These are phyloP conservation scores for Chytridium lagenaria DNA, from an alignment of 371 early-diverging fungal species.

Conservation along the genomic window DNA sequence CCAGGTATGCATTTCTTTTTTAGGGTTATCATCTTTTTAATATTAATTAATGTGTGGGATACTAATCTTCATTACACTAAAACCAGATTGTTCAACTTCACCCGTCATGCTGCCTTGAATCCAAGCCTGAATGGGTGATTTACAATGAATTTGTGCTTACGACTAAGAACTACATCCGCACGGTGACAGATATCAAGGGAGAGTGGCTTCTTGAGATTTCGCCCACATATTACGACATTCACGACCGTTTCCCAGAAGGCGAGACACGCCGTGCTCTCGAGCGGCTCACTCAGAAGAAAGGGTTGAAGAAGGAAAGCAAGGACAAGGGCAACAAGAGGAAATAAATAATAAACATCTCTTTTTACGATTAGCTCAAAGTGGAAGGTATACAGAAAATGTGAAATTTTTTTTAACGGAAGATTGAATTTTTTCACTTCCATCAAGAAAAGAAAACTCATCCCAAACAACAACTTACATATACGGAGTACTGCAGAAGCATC, in stretches of 20 bases:
- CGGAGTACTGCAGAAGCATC: too few relatives aligned
- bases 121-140: constrained; percentile 95
- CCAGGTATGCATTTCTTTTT: constrained; percentile 58
- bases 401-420: neutral
- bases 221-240: constrained; percentile 82
- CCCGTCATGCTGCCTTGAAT: constrained; percentile 85
- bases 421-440: neutral
- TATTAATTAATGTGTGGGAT: neutral
- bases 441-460: too few relatives aligned
- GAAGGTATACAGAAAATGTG: neutral
- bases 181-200: constrained; percentile 84
- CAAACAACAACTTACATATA: too few relatives aligned
- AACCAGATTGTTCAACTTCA: constrained; percentile 86
- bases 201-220: constrained; percentile 94
- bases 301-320: constrained; percentile 19
- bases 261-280: constrained; percentile 84
- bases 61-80: neutral
- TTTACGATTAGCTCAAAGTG: neutral
- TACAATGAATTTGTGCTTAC: constrained; percentile 99
- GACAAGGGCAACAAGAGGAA: neutral
- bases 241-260: constrained; percentile 83
- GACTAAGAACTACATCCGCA: constrained; percentile 93
- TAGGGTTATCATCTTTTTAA: neutral
- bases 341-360: neutral
- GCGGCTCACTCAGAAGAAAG: constrained; percentile 30